Percentiles rank a stretch among this genome's conserved stretches.
These are phyloP conservation scores for Domatiomyces globalis DNA, from an alignment of 2,329 filamentous ascomycete species.

Conservation along the genomic window DNA sequence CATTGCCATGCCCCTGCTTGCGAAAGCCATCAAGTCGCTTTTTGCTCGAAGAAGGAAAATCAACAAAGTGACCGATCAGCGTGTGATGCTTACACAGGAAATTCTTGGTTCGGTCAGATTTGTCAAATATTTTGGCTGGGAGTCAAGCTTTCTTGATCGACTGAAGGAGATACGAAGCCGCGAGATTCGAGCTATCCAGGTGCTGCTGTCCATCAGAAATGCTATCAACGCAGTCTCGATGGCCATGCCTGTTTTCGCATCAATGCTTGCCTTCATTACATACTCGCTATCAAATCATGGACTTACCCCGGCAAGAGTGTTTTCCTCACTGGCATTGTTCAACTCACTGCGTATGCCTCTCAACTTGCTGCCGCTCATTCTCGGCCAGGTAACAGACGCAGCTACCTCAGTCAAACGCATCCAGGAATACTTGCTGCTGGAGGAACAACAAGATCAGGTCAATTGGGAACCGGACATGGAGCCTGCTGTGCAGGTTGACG, in stretches of 20 bases:
- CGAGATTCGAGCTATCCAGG: conserved; percentile 74
- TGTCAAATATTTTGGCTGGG: conserved; percentile 96
- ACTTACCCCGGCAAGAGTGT: conserved; percentile 59
- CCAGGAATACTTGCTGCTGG: conserved; percentile 72
- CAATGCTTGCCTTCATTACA: conserved; percentile 89
- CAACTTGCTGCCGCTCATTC: conserved; percentile 73
- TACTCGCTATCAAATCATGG: conserved; percentile 49
- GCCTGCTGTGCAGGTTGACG: conserved; percentile 50
- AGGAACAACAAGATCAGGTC: conserved; percentile 66
- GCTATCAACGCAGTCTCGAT: conserved; percentile 72
- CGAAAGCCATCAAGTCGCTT: conserved; percentile 59
- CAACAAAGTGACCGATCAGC: conserved; percentile 87
- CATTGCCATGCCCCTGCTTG: conserved; percentile 63
- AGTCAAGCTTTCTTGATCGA: conserved; percentile 67
- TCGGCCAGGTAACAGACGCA: conserved; percentile 81
- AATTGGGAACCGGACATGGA: conserved; percentile 39
- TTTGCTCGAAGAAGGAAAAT: conserved; percentile 63
- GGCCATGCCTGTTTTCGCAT: conserved; percentile 79
- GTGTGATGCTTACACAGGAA: conserved; percentile 82
- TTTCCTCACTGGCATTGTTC: conserved; percentile 88
- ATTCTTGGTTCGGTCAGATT: conserved; percentile 83
- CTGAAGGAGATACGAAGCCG: conserved; percentile 57
- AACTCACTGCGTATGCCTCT: conserved; percentile 81
- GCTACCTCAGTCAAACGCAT: conserved; percentile 74
- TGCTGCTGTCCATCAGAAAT: conserved; percentile 69